A percentile compares a stretch with the other conserved stretches of the same genome.
Evolutionary conservation across 2,329 filamentous ascomycete genomes (phyloP).

Genomic region (Eutypa lata): DNA sequence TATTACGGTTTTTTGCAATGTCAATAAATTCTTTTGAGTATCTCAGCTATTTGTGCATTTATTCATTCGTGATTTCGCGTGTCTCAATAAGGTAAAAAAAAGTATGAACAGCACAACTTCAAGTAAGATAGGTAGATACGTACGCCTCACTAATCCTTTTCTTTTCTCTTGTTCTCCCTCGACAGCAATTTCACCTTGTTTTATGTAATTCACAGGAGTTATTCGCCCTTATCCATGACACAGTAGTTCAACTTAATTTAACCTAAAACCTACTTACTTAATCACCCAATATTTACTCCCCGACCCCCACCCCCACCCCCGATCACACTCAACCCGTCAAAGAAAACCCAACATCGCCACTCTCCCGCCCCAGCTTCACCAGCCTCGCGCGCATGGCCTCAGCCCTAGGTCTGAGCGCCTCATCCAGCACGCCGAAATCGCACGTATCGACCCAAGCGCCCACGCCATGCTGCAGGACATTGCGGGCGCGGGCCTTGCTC

Average conservation of each 20-base stretch:
- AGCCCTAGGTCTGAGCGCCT: conserved; percentile 46
- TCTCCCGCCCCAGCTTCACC: conserved; percentile 58
- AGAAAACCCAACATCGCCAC: conserved; percentile 62
- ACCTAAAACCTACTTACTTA: too few species aligned
- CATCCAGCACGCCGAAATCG: conserved; percentile 49
- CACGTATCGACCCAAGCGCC: conserved; percentile 61
- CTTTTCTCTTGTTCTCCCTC: too few species aligned
- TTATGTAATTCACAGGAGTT: too few species aligned
- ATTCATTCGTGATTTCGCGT: background rate
- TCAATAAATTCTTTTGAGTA: too few species aligned
- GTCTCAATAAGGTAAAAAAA: too few species aligned
- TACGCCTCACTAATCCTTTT: too few species aligned
- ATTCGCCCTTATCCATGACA: too few species aligned
- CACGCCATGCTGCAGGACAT: conserved; percentile 73
- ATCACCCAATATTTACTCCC: conserved; percentile 2
- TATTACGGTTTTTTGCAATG: conserved; percentile 2
- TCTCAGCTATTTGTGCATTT: background rate
- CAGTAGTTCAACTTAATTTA: too few species aligned
- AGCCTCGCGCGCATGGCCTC: conserved; percentile 62
- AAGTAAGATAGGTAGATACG: too few species aligned
- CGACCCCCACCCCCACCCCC: conserved; percentile 4
- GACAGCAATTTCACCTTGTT: too few species aligned
- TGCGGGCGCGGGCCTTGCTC: conserved; percentile 58
- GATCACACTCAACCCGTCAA: conserved; percentile 45
- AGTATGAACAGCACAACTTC: too few species aligned